These are phyloP conservation scores for Penicillium verrucosum DNA, from an alignment of 2,329 filamentous ascomycete species.

Conservation along the genomic window DNA sequence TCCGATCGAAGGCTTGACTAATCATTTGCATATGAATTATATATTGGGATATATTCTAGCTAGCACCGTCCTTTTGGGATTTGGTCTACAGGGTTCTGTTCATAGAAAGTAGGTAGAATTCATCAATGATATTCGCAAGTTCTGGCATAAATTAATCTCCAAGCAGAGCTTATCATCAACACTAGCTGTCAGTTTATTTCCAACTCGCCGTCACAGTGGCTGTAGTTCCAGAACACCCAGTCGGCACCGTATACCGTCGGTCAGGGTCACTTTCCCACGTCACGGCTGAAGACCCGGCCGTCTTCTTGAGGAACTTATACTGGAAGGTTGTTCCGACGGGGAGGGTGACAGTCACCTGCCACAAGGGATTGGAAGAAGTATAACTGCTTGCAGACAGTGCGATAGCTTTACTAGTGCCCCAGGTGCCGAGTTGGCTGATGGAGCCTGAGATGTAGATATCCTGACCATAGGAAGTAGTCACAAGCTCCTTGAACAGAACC, in stretches of 20 bases:
- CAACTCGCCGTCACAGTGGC: constrained; percentile 40
- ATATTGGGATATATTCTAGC: background rate
- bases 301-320: constrained; percentile 66
- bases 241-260: constrained; percentile 41
- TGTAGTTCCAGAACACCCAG: constrained; percentile 32
- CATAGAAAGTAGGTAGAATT: background rate
- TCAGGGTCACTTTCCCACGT: constrained; percentile 63
- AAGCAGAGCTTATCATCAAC: too few species aligned
- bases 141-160: background rate
- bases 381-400: constrained; percentile 59
- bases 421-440: constrained; percentile 58
- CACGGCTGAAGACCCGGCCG: constrained; percentile 48
- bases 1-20: background rate
- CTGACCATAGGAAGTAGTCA: constrained; percentile 59
- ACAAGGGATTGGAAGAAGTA: constrained; percentile 58
- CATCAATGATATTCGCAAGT: background rate
- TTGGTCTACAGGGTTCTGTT: too few species aligned
- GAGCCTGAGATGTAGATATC: constrained; percentile 64
- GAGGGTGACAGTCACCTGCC: constrained; percentile 57
- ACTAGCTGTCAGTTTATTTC: constrained; percentile 23
- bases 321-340: constrained; percentile 55
- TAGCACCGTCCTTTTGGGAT: fast-evolving
- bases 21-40: background rate
- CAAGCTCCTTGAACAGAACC: constrained; percentile 61
- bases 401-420: constrained; percentile 56